Evolutionary conservation across 164 flowering plant species (phyloP).

Genomic region (Annona squamosa): DNA sequence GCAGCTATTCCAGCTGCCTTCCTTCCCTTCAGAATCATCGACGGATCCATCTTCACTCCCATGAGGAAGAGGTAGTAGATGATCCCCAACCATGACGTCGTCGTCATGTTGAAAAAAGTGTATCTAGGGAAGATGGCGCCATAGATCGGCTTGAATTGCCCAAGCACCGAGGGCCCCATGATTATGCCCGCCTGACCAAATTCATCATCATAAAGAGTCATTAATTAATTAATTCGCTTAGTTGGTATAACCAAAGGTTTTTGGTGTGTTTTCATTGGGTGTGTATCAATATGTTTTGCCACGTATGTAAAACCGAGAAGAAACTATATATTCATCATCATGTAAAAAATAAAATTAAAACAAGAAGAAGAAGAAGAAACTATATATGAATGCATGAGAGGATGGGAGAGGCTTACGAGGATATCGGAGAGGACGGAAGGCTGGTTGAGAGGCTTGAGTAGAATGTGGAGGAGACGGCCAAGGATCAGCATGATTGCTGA

Average conservation of each 20-base stretch:
- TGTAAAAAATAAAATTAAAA: neutral
- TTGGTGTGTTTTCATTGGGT: too few relatives aligned
- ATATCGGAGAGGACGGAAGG: conserved; percentile 18
- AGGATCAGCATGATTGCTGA: neutral
- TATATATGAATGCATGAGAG: neutral
- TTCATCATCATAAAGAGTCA: too few relatives aligned
- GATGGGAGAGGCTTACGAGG: conserved; percentile 14
- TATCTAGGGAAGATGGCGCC: conserved; percentile 25
- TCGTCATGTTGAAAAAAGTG: conserved; percentile 19
- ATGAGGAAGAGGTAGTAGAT: conserved; percentile 41
- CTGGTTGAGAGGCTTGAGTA: conserved; percentile 24
- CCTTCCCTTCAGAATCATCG: conserved; percentile 21
- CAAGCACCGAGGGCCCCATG: conserved; percentile 50
- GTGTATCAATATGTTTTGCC: too few relatives aligned
- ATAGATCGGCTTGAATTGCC: conserved; percentile 24
- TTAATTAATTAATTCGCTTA: neutral
- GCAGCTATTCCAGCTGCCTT: conserved; percentile 29
- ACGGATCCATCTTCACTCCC: conserved; percentile 47
- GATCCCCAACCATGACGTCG: conserved; percentile 38
- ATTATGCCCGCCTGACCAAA: conserved; percentile 31
- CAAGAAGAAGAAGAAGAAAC: too few relatives aligned
- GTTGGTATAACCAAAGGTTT: too few relatives aligned
- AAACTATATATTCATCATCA: neutral
- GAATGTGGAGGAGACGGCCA: conserved; percentile 1
- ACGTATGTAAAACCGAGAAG: neutral